These are phyloP conservation scores for Globisporangium polare DNA, from an alignment of 352 stramenopile species.

Conservation along the genomic window DNA sequence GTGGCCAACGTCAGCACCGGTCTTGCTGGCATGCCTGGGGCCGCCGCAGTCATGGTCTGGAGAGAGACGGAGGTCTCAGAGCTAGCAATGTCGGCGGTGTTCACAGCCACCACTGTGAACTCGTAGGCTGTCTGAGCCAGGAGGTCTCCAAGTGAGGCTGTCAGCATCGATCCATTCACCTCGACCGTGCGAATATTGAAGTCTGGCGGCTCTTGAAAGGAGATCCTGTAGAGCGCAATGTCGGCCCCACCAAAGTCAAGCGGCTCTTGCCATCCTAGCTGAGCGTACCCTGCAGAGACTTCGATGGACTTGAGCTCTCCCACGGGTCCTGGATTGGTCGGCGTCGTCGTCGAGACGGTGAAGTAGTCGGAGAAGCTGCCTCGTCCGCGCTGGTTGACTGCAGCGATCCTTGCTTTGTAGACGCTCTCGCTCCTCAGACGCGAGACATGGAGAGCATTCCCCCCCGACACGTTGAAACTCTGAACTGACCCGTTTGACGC, in stretches of 20 bases:
- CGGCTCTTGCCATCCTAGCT: slow-evolving; percentile 28
- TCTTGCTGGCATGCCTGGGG: slow-evolving; percentile 20
- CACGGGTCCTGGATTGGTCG: slow-evolving; percentile 23
- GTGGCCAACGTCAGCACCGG: slow-evolving; percentile 32
- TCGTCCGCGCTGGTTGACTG: slow-evolving; percentile 21
- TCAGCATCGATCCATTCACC: slow-evolving; percentile 9
- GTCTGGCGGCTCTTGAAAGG: slow-evolving; percentile 13
- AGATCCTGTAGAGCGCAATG: slow-evolving; percentile 25
- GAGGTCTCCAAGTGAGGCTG: slow-evolving; percentile 22
- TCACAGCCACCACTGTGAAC: slow-evolving; percentile 29
- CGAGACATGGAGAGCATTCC: slow-evolving; percentile 5
- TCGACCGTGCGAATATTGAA: slow-evolving; percentile 8
- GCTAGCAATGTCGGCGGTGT: slow-evolving; percentile 19
- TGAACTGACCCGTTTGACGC: neutral
- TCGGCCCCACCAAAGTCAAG: slow-evolving; percentile 26
- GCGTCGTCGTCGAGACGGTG: slow-evolving; percentile 16
- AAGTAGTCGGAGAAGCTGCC: slow-evolving; percentile 22
- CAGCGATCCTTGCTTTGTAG: slow-evolving; percentile 25
- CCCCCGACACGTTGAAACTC: neutral
- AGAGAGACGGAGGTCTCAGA: neutral
- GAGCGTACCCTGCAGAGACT: slow-evolving; percentile 24
- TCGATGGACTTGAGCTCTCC: slow-evolving; percentile 7
- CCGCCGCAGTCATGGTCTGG: slow-evolving; percentile 13
- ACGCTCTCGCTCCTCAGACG: slow-evolving; percentile 21
- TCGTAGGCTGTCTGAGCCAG: slow-evolving; percentile 19